Evolutionary conservation across 2,329 filamentous ascomycete species (phyloP).

Genomic region (Zalaria obscura): DNA sequence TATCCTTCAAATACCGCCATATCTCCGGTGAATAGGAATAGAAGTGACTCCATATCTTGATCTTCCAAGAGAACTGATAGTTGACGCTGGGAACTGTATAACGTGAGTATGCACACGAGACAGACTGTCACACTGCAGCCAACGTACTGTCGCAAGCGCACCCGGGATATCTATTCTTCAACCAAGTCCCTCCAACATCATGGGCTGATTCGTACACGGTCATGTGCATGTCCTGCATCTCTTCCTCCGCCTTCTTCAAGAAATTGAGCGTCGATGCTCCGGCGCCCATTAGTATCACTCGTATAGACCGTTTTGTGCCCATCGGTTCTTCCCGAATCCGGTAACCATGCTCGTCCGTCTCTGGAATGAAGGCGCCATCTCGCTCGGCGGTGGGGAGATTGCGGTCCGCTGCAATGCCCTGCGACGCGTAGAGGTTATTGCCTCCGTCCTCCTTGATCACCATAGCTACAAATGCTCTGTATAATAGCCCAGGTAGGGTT

Average conservation of each 20-base stretch:
- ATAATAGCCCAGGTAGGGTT: no score
- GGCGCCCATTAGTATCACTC: slow-evolving; percentile 28
- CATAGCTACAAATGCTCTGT: not conserved
- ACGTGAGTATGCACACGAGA: slow-evolving; percentile 21
- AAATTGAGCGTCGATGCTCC: slow-evolving; percentile 28
- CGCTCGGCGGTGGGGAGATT: slow-evolving; percentile 9
- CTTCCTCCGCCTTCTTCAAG: slow-evolving; percentile 28
- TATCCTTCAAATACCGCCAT: slow-evolving; percentile 31
- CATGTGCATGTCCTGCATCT: slow-evolving; percentile 25
- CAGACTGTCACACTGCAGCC: no score
- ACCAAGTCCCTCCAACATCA: slow-evolving; percentile 21
- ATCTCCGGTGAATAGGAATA: slow-evolving; percentile 36
- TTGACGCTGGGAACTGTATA: slow-evolving; percentile 28
- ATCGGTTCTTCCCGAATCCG: slow-evolving; percentile 28
- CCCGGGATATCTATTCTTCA: slow-evolving; percentile 23
- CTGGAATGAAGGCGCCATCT: slow-evolving; percentile 19
- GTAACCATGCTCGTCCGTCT: slow-evolving; percentile 26
- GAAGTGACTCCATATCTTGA: slow-evolving; percentile 31
- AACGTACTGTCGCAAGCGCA: slow-evolving; percentile 25
- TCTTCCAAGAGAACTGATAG: slow-evolving; percentile 38
- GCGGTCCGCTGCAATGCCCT: not conserved
- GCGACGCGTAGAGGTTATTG: not conserved
- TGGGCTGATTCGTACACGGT: slow-evolving; percentile 23
- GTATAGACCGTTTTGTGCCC: slow-evolving; percentile 21
- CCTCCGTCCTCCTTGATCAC: not conserved